Evolutionary conservation across 768 basidiomycete species (phyloP).

Genomic region (Panaeolus papilionaceus): DNA sequence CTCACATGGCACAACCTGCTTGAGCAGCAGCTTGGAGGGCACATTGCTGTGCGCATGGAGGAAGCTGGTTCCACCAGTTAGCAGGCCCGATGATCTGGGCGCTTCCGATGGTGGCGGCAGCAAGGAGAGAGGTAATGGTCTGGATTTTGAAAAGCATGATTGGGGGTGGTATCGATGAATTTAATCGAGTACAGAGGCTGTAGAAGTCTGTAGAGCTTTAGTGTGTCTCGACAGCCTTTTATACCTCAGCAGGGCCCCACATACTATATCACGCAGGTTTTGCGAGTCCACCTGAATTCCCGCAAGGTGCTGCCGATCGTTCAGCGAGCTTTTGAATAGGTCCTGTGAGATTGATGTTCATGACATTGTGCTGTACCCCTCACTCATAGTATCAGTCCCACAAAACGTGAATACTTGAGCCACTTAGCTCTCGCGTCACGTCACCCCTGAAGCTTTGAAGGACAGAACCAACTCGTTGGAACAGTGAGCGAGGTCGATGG

Average conservation of each 20-base stretch:
- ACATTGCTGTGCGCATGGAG: neutral
- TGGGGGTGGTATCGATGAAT: neutral
- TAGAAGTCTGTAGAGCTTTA: neutral
- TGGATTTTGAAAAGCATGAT: neutral
- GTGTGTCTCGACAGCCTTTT: neutral
- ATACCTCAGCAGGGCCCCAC: neutral
- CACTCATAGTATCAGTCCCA: neutral
- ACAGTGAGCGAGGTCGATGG: neutral
- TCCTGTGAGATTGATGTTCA: too few species aligned
- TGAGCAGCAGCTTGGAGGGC: constrained; percentile 7
- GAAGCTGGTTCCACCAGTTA: neutral
- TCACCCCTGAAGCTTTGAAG: neutral
- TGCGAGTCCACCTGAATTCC: neutral
- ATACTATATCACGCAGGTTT: neutral
- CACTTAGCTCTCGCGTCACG: neutral
- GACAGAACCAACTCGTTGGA: neutral
- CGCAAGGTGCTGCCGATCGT: neutral
- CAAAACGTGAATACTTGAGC: neutral
- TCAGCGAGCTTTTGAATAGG: neutral
- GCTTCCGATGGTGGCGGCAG: neutral
- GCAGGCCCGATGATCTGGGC: neutral
- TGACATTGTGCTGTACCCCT: neutral
- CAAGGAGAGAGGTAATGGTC: neutral
- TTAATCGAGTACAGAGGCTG: neutral
- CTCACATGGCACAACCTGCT: neutral